Base-by-base conservation (phyloP, 352 stramenopile genomes). In the Aphanomyces astaci region DNA sequence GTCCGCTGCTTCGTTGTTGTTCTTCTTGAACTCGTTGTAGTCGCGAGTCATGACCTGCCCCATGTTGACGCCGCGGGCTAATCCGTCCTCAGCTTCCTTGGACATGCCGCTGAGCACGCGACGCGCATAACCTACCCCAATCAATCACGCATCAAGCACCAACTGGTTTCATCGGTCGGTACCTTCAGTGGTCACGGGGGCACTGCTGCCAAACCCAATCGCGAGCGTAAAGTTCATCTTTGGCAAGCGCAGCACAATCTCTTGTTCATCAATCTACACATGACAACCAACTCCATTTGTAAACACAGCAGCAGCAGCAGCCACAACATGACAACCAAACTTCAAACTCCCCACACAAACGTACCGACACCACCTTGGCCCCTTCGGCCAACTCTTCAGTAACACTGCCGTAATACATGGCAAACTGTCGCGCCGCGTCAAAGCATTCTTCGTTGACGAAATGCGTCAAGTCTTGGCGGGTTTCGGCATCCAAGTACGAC, bases 221-320 rank as follows among this genome's bases (percentile, higher is more conserved):
- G 81, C 85, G 10, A 94, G 78, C 63, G 85, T 94, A 64, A 94
- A 69, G 75, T 89, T 90, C 73, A 94, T 80, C 73, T 91, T 90
- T 22, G 85, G 85, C 9, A 94, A 71, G 24, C 72, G 85, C 56
- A 94, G 53, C 10, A 92, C 73, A 2, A 94, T 64, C 55, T 94
- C 85, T n/a, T 78, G 80, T 75, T 94, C 85, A 57, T 94, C 85
- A 66, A 94, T 90, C 60, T 66, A 56, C 43, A 53, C 7, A 51
- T n/a, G n/a, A n/a, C n/a, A n/a, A n/a, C n/a, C n/a, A n/a, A n/a
- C n/a, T n/a, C n/a, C n/a, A n/a, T n/a, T n/a, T n/a, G n/a, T n/a
- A n/a, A n/a, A n/a, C n/a, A n/a, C n/a, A n/a, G n/a, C n/a, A n/a
- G n/a, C n/a, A n/a, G n/a, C n/a, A n/a, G n/a, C n/a, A n/a, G n/a